A percentile compares a stretch with the other conserved stretches of the same genome.
phyloP scores from a whole-genome alignment of 2,329 filamentous ascomycete species.

The Calycina marina region DNA sequence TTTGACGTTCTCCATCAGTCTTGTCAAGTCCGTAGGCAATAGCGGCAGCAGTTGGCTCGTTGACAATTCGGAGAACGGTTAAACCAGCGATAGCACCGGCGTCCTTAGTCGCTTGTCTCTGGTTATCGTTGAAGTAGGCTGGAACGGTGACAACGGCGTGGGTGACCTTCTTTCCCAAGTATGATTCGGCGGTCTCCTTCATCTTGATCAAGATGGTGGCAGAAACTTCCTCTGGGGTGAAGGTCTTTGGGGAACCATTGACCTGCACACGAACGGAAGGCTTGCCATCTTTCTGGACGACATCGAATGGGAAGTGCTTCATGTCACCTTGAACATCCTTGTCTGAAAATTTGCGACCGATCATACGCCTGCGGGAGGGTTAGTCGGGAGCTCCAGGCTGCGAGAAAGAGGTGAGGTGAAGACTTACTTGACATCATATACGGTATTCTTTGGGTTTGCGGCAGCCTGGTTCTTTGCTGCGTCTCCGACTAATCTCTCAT shows the following conservation, averaged over 20 bases:
- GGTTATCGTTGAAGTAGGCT: conserved; percentile 97
- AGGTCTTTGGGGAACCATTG: conserved; percentile 48
- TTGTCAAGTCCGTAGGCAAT: conserved; percentile 91
- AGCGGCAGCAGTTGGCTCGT: conserved; percentile 90
- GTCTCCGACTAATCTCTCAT: conserved; percentile 93
- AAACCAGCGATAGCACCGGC: conserved; percentile 83
- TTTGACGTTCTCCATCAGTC: conserved; percentile 69
- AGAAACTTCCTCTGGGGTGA: conserved; percentile 69
- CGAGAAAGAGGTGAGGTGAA: conserved; percentile 2
- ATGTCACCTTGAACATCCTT: conserved; percentile 83
- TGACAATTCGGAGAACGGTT: conserved; percentile 90
- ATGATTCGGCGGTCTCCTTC: conserved; percentile 69
- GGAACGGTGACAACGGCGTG: conserved; percentile 89
- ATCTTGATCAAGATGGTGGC: conserved; percentile 75
- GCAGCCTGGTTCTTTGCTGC: conserved; percentile 86
- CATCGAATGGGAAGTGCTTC: conserved; percentile 98
- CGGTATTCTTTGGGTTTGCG: conserved; percentile 6
- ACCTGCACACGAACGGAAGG: conserved; percentile 68
- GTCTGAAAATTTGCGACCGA: conserved; percentile 70
- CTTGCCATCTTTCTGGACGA: conserved; percentile 79
- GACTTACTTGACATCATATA: conserved; percentile 46
- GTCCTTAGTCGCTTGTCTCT: conserved; percentile 94
- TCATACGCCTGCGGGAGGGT: conserved; percentile 48
- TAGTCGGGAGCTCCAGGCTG: conserved; percentile 11
- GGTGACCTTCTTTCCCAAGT: conserved; percentile 69